phyloP scores from a whole-genome alignment of 306 rosid species.

The Biancaea sappan region DNA sequence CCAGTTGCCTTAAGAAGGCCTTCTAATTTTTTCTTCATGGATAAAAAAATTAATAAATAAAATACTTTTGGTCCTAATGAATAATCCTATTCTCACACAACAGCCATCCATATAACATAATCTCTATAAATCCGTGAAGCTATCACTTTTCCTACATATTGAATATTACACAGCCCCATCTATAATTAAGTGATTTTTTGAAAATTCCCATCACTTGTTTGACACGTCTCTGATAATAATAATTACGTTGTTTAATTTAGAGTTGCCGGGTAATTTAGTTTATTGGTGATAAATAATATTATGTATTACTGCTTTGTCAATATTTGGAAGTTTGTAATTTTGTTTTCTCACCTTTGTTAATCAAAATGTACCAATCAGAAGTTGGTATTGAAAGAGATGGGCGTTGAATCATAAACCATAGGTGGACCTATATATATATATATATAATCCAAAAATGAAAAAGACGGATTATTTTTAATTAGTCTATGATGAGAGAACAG shows the following conservation, averaged over 20 bases:
- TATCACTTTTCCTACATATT: constrained; percentile 2
- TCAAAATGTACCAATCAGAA: constrained; percentile 48
- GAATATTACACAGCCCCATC: background rate
- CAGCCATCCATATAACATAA: background rate
- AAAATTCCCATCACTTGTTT: no score
- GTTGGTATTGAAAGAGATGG: constrained; percentile 66
- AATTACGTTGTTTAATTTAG: no score
- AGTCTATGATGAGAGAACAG: constrained; percentile 27
- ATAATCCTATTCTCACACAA: no score
- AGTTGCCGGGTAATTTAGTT: background rate
- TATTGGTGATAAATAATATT: background rate
- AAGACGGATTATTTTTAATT: background rate
- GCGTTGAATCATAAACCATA: constrained; percentile 45
- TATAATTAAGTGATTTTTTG: background rate
- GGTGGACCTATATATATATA: constrained; percentile 19
- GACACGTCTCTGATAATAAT: constrained; percentile 36
- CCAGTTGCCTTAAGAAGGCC: no score
- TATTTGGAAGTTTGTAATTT: constrained; percentile 36
- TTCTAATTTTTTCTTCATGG: no score
- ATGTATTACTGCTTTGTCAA: constrained; percentile 35
- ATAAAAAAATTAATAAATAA: no score
- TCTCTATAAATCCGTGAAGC: background rate
- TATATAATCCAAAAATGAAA: no score
- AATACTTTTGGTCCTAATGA: no score
- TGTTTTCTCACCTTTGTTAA: constrained; percentile 39